Evolutionary conservation across 2,329 filamentous ascomycete species (phyloP).

Genomic region (Leptographium procerum): DNA sequence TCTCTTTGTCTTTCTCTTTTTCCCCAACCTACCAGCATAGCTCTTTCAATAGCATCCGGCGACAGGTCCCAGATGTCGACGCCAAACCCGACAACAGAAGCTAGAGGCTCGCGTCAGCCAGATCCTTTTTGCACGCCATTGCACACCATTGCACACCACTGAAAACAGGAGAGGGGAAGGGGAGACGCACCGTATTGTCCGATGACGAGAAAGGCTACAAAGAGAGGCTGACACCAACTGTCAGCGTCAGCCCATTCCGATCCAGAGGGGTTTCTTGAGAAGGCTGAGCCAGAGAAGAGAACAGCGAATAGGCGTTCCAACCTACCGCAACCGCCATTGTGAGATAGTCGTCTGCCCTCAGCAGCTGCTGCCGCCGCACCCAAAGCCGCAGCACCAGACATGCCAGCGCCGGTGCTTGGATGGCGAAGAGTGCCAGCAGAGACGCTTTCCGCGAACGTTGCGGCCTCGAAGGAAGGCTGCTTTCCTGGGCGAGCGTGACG

Average conservation of each 20-base stretch:
- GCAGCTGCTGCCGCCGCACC: slow-evolving; percentile 20
- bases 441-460: slow-evolving; percentile 19
- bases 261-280: not conserved
- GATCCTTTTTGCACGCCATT: no score
- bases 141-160: no score
- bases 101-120: slow-evolving; percentile 6
- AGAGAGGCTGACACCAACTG: slow-evolving; percentile 15
- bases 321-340: slow-evolving; percentile 24
- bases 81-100: slow-evolving; percentile 20
- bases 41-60: slow-evolving; percentile 16
- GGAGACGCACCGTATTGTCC: slow-evolving; percentile 20
- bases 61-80: slow-evolving; percentile 26
- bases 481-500: no score
- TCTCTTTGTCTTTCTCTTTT: not conserved
- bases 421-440: slow-evolving; percentile 23
- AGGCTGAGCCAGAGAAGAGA: not conserved
- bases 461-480: slow-evolving; percentile 8
- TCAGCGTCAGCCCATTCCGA: not conserved
- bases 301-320: not conserved
- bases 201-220: slow-evolving; percentile 19
- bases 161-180: not conserved
- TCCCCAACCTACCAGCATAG: slow-evolving; percentile 18
- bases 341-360: slow-evolving; percentile 28
- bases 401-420: slow-evolving; percentile 23
- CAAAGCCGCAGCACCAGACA: slow-evolving; percentile 26